phyloP scores from a whole-genome alignment of 352 stramenopile genomes.

The Phytophthora tubulina region DNA sequence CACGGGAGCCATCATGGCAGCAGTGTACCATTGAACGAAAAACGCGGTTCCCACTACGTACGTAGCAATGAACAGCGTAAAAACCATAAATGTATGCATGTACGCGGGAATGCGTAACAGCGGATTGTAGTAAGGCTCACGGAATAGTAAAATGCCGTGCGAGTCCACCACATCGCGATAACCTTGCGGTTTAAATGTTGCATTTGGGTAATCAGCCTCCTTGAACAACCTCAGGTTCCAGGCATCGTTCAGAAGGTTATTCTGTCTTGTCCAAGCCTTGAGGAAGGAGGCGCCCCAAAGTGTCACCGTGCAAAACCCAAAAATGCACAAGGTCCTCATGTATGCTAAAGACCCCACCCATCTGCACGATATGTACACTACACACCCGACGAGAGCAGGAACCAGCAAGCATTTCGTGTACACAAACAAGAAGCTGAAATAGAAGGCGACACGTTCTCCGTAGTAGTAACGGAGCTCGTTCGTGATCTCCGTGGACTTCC shows the following conservation, averaged over 20 bases:
- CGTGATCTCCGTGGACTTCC: slow-evolving; percentile 82
- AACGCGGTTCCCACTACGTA: slow-evolving; percentile 86
- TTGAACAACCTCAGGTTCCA: slow-evolving; percentile 90
- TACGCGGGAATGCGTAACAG: slow-evolving; percentile 82
- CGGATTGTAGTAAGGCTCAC: slow-evolving; percentile 87
- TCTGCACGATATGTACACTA: slow-evolving; percentile 74
- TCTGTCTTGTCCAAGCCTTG: slow-evolving; percentile 82
- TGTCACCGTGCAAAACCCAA: slow-evolving; percentile 78
- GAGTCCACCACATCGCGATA: slow-evolving; percentile 84
- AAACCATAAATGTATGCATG: slow-evolving; percentile 84
- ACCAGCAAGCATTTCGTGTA: slow-evolving; percentile 86
- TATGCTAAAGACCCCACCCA: slow-evolving; percentile 81
- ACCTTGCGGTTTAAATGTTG: slow-evolving; percentile 77
- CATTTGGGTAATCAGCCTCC: slow-evolving; percentile 87
- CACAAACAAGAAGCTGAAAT: slow-evolving; percentile 88
- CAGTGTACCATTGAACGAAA: slow-evolving; percentile 90
- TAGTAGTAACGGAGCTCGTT: slow-evolving; percentile 89
- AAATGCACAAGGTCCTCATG: slow-evolving; percentile 84
- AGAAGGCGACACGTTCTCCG: slow-evolving; percentile 86
- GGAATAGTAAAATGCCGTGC: slow-evolving; percentile 75
- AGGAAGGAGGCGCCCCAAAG: slow-evolving; percentile 85
- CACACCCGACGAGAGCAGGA: slow-evolving; percentile 63
- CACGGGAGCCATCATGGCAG: slow-evolving; percentile 85
- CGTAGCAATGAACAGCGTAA: slow-evolving; percentile 80
- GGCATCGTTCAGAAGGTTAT: slow-evolving; percentile 81